Base-by-base conservation (phyloP, 2,329 filamentous ascomycete species). In the Neofusicoccum laricinum region DNA sequence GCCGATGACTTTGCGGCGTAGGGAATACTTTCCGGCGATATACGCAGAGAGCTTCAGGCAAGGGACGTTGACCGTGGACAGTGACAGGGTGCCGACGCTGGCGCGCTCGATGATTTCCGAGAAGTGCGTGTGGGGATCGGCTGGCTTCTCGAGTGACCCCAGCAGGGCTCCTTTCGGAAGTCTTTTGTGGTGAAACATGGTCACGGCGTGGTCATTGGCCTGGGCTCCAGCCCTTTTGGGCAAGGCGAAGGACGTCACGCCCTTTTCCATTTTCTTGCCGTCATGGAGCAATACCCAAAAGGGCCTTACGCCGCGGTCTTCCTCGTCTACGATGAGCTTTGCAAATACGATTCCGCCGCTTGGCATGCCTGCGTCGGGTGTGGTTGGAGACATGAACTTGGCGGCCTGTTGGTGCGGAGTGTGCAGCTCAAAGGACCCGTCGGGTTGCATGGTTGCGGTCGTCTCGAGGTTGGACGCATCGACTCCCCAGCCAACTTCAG, bases 391-490 rank as follows among this genome's bases (percentile, higher is more conserved):
- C 69, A 72, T 72, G 3, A 48, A 67, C 70, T 78, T 80, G 3
- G 76, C 72, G 7, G 76, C 76, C 1, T 61, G 64, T 3, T 64
- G 32, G 2, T 43, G 67, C 2, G 77, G 77, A 0, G 73, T 76
- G 51, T 78, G 70, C 12, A 78, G 67, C 12, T 72, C 68, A 66
- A 77, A 77, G 5, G 67, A 70, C 0, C 76, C 77, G 62, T 78
- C 71, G 2, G 70, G 57, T 2, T 73, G 66, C 4, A 75, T 63
- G 2, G 73, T 78, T 5, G 76, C 77, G 0, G 71, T 77, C 1
- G 77, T 79, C 63, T 79, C 73, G 4, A 80, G 55, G 36, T 79
- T 78, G 1, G 69, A 67, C 1, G 77, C 76, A 65, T 80, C 77
- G 3, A 79, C 68, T 1, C 78, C 77, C 63, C 79, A 77, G 1